Base-by-base conservation (phyloP, 23 red algal species). In the Chondrus crispus region DNA sequence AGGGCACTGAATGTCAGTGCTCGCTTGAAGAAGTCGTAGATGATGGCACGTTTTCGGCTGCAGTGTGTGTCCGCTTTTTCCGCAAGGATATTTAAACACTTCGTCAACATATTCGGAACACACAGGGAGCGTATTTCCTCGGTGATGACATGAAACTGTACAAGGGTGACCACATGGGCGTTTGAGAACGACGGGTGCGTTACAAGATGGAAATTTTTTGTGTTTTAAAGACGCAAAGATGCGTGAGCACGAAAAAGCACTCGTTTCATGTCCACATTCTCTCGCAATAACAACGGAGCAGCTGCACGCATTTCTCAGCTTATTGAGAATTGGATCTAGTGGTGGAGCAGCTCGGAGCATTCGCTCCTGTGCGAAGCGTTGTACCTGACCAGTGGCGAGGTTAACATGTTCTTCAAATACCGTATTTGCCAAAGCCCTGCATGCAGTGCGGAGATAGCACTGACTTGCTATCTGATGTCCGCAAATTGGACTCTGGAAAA, bases 91-190 rank as follows among this genome's bases (percentile, higher is more conserved):
- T 19, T 49, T 19, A 64, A 69, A 91, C 41, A 91, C 14, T 13
- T 91, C 74, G 39, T 81, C 76, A 1, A 81, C 74, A 68, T 72
- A 74, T 46, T 80, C 52, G 2, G 47, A n/a, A 43, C 88, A 91
- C 19, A 74, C 50, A 33, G 74, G 58, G 39, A 42, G 44, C 5
- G 73, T 50, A 7, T 91, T 57, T 20, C 46, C 60, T 49, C 44
- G 74, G 33, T 22, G 73, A 53, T 82, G 76, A 54, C 88, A 91
- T 40, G 13, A 9, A 44, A 48, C 41, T n/a, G 30, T 58, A 74
- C 68, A 82, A 3, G 29, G 64, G 57, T 91, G 88, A 7, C 88
- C 88, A 41, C 88, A 91, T n/a, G 36, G 30, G 47, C 74, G 72
- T 58, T 62, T 73, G 22, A 66, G 35, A 43, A 50, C 35, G 39